phyloP scores from a whole-genome alignment of 192 early-diverging fungal species.

The Podila verticillata region DNA sequence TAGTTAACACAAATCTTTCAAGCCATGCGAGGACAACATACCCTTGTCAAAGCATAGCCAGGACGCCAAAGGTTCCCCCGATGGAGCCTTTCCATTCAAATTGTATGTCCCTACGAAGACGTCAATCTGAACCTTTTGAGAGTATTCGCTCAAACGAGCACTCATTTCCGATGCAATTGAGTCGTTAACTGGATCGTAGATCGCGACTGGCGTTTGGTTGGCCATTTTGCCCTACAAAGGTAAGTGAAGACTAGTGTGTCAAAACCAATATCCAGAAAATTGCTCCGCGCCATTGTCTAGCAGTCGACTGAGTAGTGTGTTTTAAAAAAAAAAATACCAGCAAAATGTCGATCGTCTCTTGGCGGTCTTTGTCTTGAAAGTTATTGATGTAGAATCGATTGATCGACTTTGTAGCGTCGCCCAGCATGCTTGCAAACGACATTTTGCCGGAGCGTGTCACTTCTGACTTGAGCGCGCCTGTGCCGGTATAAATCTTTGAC shows the following conservation, averaged over 20 bases:
- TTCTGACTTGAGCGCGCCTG: constrained; percentile 93
- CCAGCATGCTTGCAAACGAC: constrained; percentile 76
- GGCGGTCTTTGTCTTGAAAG: constrained; percentile 94
- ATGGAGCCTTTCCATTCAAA: constrained; percentile 82
- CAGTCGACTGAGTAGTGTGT: background rate
- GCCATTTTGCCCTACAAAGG: constrained; percentile 60
- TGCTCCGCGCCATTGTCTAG: background rate
- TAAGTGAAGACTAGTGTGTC: constrained; percentile 1
- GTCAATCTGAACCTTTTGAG: constrained; percentile 62
- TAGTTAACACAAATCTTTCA: background rate
- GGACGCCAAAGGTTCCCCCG: constrained; percentile 67
- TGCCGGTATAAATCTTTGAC: constrained; percentile 94
- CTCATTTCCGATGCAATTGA: constrained; percentile 44
- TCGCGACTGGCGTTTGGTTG: constrained; percentile 54
- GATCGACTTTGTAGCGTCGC: constrained; percentile 93
- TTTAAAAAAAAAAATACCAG: constrained; percentile 73
- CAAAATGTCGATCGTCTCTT: constrained; percentile 91
- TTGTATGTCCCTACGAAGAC: constrained; percentile 93
- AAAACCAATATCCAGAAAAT: background rate
- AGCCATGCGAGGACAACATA: constrained; percentile 9
- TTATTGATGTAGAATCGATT: constrained; percentile 96
- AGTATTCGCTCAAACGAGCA: constrained; percentile 66
- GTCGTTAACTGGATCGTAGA: constrained; percentile 66
- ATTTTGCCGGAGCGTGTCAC: constrained; percentile 91
- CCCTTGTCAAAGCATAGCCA: constrained; percentile 69